Percentiles rank a stretch among this genome's conserved stretches.
phyloP scores from a whole-genome alignment of 345 rosid genomes.

The Salix koriyanagi region DNA sequence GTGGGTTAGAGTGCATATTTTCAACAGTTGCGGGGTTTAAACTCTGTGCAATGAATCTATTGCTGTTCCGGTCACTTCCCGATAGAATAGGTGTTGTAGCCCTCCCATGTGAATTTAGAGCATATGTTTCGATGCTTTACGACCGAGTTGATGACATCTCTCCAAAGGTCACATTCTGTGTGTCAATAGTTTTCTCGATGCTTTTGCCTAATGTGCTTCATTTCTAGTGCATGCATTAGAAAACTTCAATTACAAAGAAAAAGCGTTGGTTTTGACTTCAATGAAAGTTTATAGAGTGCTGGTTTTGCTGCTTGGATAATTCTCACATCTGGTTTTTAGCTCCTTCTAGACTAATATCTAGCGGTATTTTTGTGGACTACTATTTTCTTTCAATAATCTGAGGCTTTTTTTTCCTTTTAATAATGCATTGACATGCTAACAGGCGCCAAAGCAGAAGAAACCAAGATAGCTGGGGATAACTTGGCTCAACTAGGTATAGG shows the following conservation, averaged over 20 bases:
- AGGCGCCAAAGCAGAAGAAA: conserved; percentile 73
- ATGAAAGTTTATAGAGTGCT: background rate
- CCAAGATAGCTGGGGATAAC: conserved; percentile 49
- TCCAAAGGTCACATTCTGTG: too few relatives aligned
- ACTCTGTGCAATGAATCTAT: background rate
- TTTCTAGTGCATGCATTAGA: background rate
- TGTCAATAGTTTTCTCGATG: background rate
- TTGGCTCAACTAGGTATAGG: conserved; percentile 63
- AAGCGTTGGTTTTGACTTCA: background rate
- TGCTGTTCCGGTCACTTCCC: background rate
- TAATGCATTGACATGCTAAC: background rate
- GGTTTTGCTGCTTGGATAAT: background rate
- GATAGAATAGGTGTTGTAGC: background rate
- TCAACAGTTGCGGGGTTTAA: background rate
- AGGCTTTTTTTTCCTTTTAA: background rate
- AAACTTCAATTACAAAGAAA: background rate
- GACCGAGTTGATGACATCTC: background rate
- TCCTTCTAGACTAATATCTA: background rate
- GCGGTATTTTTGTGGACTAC: background rate
- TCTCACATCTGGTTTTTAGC: background rate
- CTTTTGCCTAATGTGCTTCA: background rate
- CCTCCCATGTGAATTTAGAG: background rate
- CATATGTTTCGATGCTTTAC: too few relatives aligned
- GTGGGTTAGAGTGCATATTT: background rate
- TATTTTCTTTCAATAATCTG: background rate